Percentiles rank a stretch among this genome's conserved stretches.
phyloP scores from a whole-genome alignment of 371 early-diverging fungal genomes.

The Mucor indicus region DNA sequence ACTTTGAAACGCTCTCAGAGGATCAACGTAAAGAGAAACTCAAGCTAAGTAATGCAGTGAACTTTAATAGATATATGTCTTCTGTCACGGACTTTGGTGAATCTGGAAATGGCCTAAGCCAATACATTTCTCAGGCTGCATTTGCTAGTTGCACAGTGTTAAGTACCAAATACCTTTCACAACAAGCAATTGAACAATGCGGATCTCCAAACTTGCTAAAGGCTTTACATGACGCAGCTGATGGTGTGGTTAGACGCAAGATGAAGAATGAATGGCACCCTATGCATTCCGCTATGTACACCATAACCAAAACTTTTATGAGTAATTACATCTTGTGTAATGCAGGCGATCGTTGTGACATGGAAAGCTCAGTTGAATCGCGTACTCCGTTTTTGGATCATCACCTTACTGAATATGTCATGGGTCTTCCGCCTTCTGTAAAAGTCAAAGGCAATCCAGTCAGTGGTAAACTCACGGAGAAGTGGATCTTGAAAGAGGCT shows the following conservation, averaged over 20 bases:
- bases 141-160: no score
- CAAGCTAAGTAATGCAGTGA: no score
- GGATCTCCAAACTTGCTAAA: slow-evolving; percentile 7
- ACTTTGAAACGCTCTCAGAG: no score
- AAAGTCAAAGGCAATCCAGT: slow-evolving; percentile 12
- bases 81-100: no score
- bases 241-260: slow-evolving; percentile 15
- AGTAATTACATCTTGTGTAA: slow-evolving; percentile 13
- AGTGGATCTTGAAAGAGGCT: slow-evolving; percentile 27
- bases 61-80: no score
- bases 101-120: background rate
- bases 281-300: slow-evolving; percentile 19
- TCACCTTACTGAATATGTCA: slow-evolving; percentile 20
- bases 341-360: slow-evolving; percentile 24
- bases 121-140: no score
- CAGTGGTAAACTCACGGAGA: slow-evolving; percentile 16
- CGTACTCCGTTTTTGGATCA: slow-evolving; percentile 27
- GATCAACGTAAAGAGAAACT: no score
- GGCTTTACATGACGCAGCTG: slow-evolving; percentile 6
- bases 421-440: slow-evolving; percentile 21
- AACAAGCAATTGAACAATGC: background rate
- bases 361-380: slow-evolving; percentile 26
- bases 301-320: slow-evolving; percentile 15
- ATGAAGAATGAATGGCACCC: slow-evolving; percentile 21
- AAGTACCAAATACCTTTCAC: background rate